Conservation (phyloP, 208 protist genomes). For the Crithidia mellificae region DNA sequence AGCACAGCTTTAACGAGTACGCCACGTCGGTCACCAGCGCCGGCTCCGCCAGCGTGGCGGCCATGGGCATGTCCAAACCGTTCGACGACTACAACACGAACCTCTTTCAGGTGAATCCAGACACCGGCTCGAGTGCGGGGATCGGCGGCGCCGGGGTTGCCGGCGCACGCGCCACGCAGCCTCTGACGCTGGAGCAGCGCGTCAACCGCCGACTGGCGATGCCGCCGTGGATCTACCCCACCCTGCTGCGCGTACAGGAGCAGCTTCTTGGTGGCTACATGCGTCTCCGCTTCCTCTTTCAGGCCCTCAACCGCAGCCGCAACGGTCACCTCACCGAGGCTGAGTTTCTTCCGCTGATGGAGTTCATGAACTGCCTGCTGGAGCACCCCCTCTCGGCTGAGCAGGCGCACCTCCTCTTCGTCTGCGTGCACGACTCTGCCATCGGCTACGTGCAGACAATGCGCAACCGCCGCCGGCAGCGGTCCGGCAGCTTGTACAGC, state of each 20-base stretch:
- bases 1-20: conserved; percentile 17
- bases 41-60: conserved; percentile 1
- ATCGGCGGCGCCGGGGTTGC: neutral
- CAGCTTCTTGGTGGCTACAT: conserved; percentile 40
- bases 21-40: conserved; percentile 4
- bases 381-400: conserved; percentile 44
- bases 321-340: conserved; percentile 54
- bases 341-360: conserved; percentile 58
- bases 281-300: conserved; percentile 49
- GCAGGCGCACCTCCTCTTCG: conserved; percentile 42
- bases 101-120: neutral
- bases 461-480: conserved; percentile 14
- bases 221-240: conserved; percentile 64
- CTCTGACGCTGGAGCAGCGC: conserved; percentile 6
- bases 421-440: conserved; percentile 42
- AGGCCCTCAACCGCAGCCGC: conserved; percentile 45
- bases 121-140: neutral
- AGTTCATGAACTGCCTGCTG: conserved; percentile 56
- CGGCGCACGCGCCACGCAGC: neutral
- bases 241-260: conserved; percentile 60
- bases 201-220: conserved; percentile 20
- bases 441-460: conserved; percentile 29
- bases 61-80: conserved; percentile 11
- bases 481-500: conserved; percentile 14
- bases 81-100: conserved; percentile 20